phyloP scores from a whole-genome alignment of 2,329 filamentous ascomycete genomes.

The Colletotrichum somersetense region DNA sequence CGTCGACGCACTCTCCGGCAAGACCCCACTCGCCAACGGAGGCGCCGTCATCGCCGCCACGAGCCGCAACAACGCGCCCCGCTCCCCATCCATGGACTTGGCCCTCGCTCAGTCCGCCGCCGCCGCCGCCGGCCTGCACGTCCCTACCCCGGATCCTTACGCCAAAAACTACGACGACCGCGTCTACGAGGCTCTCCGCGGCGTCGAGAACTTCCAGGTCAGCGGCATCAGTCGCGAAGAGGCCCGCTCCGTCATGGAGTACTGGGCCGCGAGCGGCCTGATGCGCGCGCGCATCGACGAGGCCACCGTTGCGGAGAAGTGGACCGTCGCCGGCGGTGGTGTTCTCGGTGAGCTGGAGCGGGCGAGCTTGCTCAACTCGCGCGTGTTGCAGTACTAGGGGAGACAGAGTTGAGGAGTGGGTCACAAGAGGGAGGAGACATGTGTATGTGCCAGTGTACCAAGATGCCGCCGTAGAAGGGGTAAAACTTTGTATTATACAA shows the following conservation, averaged over 20 bases:
- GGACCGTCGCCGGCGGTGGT: constrained; percentile 84
- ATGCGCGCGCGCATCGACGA: constrained; percentile 79
- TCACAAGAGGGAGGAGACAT: not conserved
- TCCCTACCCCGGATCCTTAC: constrained; percentile 65
- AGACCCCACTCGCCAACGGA: constrained; percentile 73
- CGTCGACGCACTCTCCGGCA: constrained; percentile 76
- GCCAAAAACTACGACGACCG: constrained; percentile 68
- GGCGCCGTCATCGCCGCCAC: constrained; percentile 83
- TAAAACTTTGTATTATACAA: constrained; percentile 37
- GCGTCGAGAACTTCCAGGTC: constrained; percentile 67
- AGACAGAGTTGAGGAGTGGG: not conserved
- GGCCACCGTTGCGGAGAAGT: constrained; percentile 80
- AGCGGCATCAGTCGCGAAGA: constrained; percentile 80
- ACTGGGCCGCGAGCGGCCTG: constrained; percentile 90
- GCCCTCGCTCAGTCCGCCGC: constrained; percentile 71
- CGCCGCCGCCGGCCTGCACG: constrained; percentile 51
- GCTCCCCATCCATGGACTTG: constrained; percentile 75
- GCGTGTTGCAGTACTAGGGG: constrained; percentile 47
- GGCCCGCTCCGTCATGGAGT: constrained; percentile 86
- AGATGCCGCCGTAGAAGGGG: constrained; percentile 25
- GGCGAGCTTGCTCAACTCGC: constrained; percentile 64
- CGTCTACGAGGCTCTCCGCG: constrained; percentile 65
- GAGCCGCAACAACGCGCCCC: constrained; percentile 77
- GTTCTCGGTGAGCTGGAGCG: constrained; percentile 89
- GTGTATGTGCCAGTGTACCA: constrained; percentile 29